Conservation (phyloP, 2,329 filamentous ascomycete species). For the Ascocoryne sarcoides region DNA sequence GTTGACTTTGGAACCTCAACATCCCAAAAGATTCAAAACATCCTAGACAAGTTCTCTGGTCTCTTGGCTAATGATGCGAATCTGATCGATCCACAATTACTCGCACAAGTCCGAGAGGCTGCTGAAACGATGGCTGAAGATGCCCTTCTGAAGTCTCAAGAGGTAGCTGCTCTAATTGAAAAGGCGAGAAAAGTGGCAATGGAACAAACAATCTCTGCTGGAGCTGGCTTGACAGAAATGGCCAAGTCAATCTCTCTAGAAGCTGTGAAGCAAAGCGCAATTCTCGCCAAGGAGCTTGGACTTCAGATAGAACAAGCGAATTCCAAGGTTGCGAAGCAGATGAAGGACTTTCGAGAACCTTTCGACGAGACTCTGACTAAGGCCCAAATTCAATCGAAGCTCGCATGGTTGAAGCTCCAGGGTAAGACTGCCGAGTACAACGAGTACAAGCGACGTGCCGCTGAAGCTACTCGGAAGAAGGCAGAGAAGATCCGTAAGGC, state of each 20-base stretch:
- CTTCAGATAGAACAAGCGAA: constrained; percentile 26
- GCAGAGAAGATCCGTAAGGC: constrained; percentile 7
- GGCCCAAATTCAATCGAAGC: constrained; percentile 47
- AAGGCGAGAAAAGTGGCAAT: constrained; percentile 16
- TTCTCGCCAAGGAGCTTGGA: constrained; percentile 21
- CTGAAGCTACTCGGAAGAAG: constrained; percentile 16
- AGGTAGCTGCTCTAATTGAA: constrained; percentile 14
- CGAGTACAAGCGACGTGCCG: constrained; percentile 41
- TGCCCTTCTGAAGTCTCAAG: constrained; percentile 14
- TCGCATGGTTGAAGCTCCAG: constrained; percentile 47
- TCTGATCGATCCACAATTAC: constrained; percentile 11
- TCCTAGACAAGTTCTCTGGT: constrained; percentile 19
- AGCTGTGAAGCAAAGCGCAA: constrained; percentile 23
- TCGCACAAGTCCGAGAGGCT: constrained; percentile 13
- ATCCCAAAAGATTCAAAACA: constrained; percentile 19
- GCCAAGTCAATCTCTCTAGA: constrained; percentile 22
- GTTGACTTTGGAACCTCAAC: constrained; percentile 44
- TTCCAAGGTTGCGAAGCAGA: constrained; percentile 28
- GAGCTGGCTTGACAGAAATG: constrained; percentile 13
- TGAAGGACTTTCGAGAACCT: constrained; percentile 33
- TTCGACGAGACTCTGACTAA: constrained; percentile 39
- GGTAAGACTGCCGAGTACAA: constrained; percentile 39
- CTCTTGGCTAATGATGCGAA: constrained; percentile 16
- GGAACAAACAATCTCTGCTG: constrained; percentile 16
- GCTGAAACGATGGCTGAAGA: constrained; percentile 19